Evolutionary conservation across 345 rosid species (phyloP), one percentile per base, ranked within the genome.

Genomic region (Aurinia saxatilis): DNA sequence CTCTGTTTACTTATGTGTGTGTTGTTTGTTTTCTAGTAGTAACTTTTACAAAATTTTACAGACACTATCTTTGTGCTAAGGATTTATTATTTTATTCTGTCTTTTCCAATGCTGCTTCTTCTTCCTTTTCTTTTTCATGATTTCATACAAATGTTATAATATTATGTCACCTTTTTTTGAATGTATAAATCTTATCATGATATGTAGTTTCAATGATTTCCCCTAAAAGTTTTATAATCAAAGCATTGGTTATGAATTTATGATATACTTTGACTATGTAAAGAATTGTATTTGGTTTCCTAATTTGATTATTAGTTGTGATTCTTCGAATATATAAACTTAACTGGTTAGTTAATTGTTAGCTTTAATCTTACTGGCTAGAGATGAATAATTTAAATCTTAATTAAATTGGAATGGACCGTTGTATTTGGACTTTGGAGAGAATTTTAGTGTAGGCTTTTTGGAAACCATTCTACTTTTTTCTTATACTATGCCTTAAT

Each of bases 71-170:
- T n/a, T 60, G 16, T 17, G 5, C 8, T 66, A 27, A 30, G 29
- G 23, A 39, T 23, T 17, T 17, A 7, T 19, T 46, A 39, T 57
- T 48, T 34, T 34, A 1, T 21, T 44, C 10, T 49, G 66, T 59
- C 73, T 59, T 68, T 68, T 16, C 66, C 73, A 59, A 68, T 60
- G 73, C 39, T 57, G 10, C 49, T 29, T 11, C 10, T 21, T 10
- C 39, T n/a, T n/a, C n/a, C n/a, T n/a, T n/a, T n/a, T n/a, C 12
- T 23, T 4, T 44, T 59, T 31, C 42, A 11, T 50, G 44, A 13
- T 67, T 67, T 67, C 25, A 48, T 56, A 29, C 3, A 44, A 7
- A 47, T 3, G 3, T 46, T 56, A 57, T 0, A 9, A 10, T 31
- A 51, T 52, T 31, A 51, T 52, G 49, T 44, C 27, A 50, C 11